A percentile compares a stretch with the other conserved stretches of the same genome.
phyloP scores from a whole-genome alignment of 495 filamentous ascomycete species.

The Ramalina peruviana region DNA sequence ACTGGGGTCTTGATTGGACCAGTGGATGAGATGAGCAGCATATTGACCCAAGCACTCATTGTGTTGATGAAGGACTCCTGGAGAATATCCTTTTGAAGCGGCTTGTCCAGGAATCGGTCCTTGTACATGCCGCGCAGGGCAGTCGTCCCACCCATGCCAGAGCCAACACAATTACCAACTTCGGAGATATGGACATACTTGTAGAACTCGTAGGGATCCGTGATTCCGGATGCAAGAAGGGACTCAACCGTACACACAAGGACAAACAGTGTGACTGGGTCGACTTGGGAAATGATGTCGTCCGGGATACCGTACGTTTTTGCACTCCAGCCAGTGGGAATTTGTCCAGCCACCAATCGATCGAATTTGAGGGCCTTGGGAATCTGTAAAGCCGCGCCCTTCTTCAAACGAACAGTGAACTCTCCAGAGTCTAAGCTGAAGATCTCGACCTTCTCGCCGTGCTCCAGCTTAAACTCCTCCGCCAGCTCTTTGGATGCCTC shows the following conservation, averaged over 20 bases:
- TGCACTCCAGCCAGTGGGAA: constrained; percentile 94
- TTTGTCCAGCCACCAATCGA: constrained; percentile 88
- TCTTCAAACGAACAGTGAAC: constrained; percentile 84
- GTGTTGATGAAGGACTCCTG: constrained; percentile 99
- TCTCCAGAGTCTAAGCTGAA: constrained; percentile 95
- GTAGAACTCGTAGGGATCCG: constrained; percentile 99
- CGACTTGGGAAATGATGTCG: constrained; percentile 94
- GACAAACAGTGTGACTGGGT: constrained; percentile 88
- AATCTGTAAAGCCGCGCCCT: constrained; percentile 84
- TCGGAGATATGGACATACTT: constrained; percentile 98
- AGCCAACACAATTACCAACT: constrained; percentile 96
- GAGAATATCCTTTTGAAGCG: constrained; percentile 96
- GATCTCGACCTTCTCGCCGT: constrained; percentile 93
- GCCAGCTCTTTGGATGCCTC: constrained; percentile 95
- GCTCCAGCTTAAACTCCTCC: constrained; percentile 91
- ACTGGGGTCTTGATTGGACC: constrained; percentile 98
- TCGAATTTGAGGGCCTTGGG: constrained; percentile 96
- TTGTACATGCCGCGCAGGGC: constrained; percentile 97
- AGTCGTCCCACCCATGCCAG: constrained; percentile 86
- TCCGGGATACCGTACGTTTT: constrained; percentile 90
- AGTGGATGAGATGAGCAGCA: constrained; percentile 91
- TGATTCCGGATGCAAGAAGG: constrained; percentile 84
- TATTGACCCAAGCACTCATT: constrained; percentile 99
- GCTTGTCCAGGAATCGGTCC: constrained; percentile 90
- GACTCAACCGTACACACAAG: constrained; percentile 87